These are phyloP conservation scores for Flammula alnicola DNA, from an alignment of 1,284 basidiomycete genomes.

Conservation along the genomic window DNA sequence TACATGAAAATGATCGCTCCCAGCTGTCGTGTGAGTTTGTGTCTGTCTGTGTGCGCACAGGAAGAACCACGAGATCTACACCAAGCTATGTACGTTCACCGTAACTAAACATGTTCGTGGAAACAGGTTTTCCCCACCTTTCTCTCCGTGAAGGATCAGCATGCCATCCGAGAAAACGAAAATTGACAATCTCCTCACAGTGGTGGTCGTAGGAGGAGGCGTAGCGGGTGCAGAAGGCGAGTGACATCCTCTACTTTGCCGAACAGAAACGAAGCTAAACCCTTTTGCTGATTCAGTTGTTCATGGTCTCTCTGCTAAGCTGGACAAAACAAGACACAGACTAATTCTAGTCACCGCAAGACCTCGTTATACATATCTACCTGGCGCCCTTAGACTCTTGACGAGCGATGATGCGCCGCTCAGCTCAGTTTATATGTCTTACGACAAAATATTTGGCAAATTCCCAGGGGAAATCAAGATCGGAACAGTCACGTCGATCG, in stretches of 20 bases:
- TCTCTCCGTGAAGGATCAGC: background rate
- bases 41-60: background rate
- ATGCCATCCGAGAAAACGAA: background rate
- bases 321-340: conserved; percentile 39
- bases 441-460: conserved; percentile 51
- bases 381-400: conserved; percentile 42
- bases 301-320: conserved; percentile 39
- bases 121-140: background rate
- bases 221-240: conserved; percentile 35
- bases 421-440: conserved; percentile 41
- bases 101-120: background rate
- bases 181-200: conserved; percentile 14
- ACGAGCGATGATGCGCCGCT: conserved; percentile 39
- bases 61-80: background rate
- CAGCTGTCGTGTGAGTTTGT: background rate
- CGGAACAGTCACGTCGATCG: conserved; percentile 51
- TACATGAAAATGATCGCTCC: background rate
- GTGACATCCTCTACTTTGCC: too few relatives aligned
- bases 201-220: conserved; percentile 50
- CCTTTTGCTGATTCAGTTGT: conserved; percentile 38
- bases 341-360: conserved; percentile 45
- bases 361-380: conserved; percentile 39
- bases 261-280: background rate
- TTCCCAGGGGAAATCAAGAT: conserved; percentile 48
- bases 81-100: background rate